These are phyloP conservation scores for Chamaecrista fasciculata DNA, from an alignment of 306 rosid genomes.

Conservation along the genomic window DNA sequence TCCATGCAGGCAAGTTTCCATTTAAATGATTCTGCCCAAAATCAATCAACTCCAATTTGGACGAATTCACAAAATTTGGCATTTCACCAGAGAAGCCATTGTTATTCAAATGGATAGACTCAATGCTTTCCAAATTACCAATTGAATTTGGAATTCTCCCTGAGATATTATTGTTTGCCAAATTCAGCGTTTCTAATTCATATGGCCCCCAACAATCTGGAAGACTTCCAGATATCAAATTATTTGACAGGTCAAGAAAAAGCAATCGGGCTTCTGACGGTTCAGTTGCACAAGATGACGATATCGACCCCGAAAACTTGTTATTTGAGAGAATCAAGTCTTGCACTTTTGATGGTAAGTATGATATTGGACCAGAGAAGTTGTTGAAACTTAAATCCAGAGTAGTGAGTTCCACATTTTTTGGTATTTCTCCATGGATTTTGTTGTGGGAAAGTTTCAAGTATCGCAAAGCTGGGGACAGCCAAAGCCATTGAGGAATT, in stretches of 20 bases:
- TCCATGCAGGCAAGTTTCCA: conserved; percentile 3
- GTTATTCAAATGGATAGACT: conserved; percentile 1
- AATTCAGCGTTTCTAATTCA: not conserved
- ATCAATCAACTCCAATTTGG: not conserved
- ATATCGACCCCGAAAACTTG: not conserved
- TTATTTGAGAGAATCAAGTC: conserved; percentile 15
- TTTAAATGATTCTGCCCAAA: conserved; percentile 5
- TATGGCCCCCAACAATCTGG: conserved; percentile 12
- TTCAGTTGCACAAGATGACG: conserved; percentile 10
- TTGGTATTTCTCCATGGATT: conserved; percentile 24
- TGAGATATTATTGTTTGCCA: conserved; percentile 22
- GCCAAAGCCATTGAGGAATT: conserved; percentile 27
- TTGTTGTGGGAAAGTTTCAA: conserved; percentile 28
- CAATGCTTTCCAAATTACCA: not conserved
- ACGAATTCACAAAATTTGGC: conserved; percentile 8
- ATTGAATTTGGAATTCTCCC: conserved; percentile 24
- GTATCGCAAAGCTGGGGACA: not conserved
- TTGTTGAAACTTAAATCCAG: conserved; percentile 19
- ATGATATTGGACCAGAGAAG: conserved; percentile 14
- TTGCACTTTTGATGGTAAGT: not conserved
- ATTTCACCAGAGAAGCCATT: conserved; percentile 11
- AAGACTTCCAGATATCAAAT: conserved; percentile 19
- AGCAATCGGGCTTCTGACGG: fast-evolving
- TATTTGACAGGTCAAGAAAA: not conserved
- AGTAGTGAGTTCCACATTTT: not conserved